These are phyloP conservation scores for Acer yangbiense DNA, from an alignment of 345 rosid species.

Conservation along the genomic window DNA sequence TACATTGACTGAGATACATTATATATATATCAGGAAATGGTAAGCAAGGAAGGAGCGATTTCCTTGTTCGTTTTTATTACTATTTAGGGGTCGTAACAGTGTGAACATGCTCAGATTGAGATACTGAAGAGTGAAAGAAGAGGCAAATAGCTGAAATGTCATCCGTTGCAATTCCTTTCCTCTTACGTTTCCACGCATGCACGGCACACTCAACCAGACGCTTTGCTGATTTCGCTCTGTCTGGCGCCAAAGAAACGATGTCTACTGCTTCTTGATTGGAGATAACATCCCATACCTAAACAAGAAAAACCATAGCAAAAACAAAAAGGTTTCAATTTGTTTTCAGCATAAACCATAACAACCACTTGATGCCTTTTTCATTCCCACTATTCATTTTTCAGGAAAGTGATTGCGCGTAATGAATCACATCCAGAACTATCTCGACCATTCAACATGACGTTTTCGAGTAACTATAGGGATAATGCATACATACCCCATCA, in stretches of 20 bases:
- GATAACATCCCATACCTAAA: constrained; percentile 90
- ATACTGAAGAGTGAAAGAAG: constrained; percentile 58
- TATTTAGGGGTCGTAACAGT: constrained; percentile 22
- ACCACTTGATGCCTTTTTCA: too few species aligned
- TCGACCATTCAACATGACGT: too few species aligned
- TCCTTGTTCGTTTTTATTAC: constrained; percentile 19
- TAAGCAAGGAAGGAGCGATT: neutral
- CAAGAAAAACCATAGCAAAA: neutral
- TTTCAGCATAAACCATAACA: neutral
- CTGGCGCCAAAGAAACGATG: constrained; percentile 57
- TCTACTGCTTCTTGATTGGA: constrained; percentile 85
- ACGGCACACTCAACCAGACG: constrained; percentile 61
- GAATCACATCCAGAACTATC: too few species aligned
- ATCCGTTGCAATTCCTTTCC: constrained; percentile 83
- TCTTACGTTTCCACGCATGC: constrained; percentile 70
- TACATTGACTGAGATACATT: neutral
- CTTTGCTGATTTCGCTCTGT: constrained; percentile 72
- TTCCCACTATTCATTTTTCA: too few species aligned
- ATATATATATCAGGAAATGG: neutral
- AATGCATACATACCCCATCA: constrained; percentile 67
- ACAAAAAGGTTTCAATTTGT: neutral
- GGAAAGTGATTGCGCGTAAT: too few species aligned
- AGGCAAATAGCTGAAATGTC: constrained; percentile 94
- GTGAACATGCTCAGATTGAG: constrained; percentile 24
- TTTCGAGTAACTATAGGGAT: too few species aligned